phyloP scores from a whole-genome alignment of 129 eudicot genomes.

The Gnaphalium uliginosum region DNA sequence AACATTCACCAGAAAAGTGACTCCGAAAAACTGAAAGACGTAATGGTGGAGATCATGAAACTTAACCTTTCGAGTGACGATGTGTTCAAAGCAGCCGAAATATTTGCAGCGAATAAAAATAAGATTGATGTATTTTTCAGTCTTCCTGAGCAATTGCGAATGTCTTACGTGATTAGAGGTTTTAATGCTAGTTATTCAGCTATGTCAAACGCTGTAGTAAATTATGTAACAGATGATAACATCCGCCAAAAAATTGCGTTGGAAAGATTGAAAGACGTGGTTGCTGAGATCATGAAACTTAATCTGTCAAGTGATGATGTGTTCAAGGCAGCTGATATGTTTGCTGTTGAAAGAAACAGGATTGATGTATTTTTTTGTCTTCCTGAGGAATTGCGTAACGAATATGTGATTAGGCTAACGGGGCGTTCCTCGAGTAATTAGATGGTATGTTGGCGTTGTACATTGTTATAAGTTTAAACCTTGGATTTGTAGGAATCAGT shows the following conservation, averaged over 20 bases:
- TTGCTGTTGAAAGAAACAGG: slow-evolving; percentile 21
- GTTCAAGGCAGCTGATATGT: slow-evolving; percentile 28
- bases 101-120: slow-evolving; percentile 14
- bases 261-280: slow-evolving; percentile 15
- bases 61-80: slow-evolving; percentile 24
- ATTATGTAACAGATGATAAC: slow-evolving; percentile 3
- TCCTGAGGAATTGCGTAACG: slow-evolving; percentile 6
- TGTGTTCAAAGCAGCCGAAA: slow-evolving; percentile 20
- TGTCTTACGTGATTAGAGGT: slow-evolving; percentile 22
- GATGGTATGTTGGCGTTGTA: not conserved
- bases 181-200: slow-evolving; percentile 7
- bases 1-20: not conserved
- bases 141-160: slow-evolving; percentile 15
- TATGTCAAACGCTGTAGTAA: not conserved
- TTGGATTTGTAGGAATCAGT: not conserved
- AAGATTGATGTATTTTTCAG: slow-evolving; percentile 24
- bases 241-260: not conserved
- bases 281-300: slow-evolving; percentile 21
- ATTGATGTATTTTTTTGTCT: slow-evolving; percentile 25
- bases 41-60: slow-evolving; percentile 9
- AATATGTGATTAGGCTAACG: slow-evolving; percentile 4
- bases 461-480: not conserved
- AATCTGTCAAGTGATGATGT: slow-evolving; percentile 6
- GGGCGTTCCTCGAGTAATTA: not conserved
- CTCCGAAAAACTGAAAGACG: slow-evolving; percentile 14